Percentiles rank a stretch among this genome's conserved stretches.
phyloP scores from a whole-genome alignment of 1,284 basidiomycete species.

The Fomitopsis palustris region DNA sequence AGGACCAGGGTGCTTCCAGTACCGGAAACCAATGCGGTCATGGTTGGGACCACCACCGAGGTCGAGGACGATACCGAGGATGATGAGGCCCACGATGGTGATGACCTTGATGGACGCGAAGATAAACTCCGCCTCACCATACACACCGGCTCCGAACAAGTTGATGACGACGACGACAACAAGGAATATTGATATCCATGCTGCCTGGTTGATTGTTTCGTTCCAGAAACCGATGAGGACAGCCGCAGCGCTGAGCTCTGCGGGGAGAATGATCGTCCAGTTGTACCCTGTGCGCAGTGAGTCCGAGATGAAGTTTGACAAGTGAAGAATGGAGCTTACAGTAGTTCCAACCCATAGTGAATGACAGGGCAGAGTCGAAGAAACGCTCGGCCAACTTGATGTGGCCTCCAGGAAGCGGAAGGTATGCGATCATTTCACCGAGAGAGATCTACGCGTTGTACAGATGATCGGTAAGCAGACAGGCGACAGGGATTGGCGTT shows the following conservation, averaged over 20 bases:
- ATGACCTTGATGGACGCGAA: slow-evolving; percentile 62
- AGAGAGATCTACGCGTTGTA: slow-evolving; percentile 35
- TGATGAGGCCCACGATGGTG: slow-evolving; percentile 46
- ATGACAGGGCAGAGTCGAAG: slow-evolving; percentile 66
- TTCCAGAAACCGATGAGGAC: slow-evolving; percentile 66
- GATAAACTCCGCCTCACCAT: slow-evolving; percentile 55
- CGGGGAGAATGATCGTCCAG: slow-evolving; percentile 51
- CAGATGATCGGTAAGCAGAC: neutral
- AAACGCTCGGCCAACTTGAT: slow-evolving; percentile 69
- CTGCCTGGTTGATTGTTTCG: slow-evolving; percentile 45
- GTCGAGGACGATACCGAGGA: slow-evolving; percentile 57
- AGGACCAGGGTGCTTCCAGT: slow-evolving; percentile 54
- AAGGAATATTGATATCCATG: slow-evolving; percentile 64
- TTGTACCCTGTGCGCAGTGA: slow-evolving; percentile 37
- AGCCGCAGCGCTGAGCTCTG: slow-evolving; percentile 64
- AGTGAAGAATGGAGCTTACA: slow-evolving; percentile 29
- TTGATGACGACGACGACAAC: slow-evolving; percentile 66
- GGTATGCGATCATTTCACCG: slow-evolving; percentile 64
- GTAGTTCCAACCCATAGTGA: slow-evolving; percentile 73
- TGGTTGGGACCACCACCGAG: slow-evolving; percentile 56
- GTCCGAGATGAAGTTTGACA: neutral
- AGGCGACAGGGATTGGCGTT: neutral
- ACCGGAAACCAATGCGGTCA: slow-evolving; percentile 48
- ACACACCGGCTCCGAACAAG: slow-evolving; percentile 50
- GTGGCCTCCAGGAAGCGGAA: slow-evolving; percentile 70